Conservation (phyloP, 2,329 filamentous ascomycete genomes). For the Ophioceras dolichostomum region DNA sequence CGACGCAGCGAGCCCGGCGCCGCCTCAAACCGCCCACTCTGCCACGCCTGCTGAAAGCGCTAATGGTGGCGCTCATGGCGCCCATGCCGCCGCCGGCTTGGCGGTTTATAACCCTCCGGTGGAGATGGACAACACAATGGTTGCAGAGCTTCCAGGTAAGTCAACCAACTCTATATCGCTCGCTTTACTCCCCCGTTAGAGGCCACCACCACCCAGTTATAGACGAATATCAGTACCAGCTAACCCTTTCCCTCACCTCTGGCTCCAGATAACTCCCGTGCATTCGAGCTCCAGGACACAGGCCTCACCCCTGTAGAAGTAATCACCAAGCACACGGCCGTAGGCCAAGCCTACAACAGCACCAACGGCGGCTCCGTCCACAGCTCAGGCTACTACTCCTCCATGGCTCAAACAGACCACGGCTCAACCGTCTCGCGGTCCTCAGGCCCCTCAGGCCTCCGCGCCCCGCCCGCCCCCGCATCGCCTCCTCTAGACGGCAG, state of each 20-base stretch:
- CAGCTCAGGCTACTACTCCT: slow-evolving; percentile 17
- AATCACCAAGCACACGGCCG: slow-evolving; percentile 21
- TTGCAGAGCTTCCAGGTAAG: slow-evolving; percentile 37
- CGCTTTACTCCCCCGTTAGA: not conserved
- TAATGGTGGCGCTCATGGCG: too few species aligned
- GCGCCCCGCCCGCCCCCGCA: slow-evolving; percentile 1
- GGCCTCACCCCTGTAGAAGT: slow-evolving; percentile 25
- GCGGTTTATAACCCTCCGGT: slow-evolving; percentile 5
- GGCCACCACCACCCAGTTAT: not conserved
- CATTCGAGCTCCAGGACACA: slow-evolving; percentile 31
- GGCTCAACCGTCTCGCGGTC: slow-evolving; percentile 14
- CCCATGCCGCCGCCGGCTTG: too few species aligned
- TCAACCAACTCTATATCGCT: not conserved
- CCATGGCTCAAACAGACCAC: slow-evolving; percentile 16
- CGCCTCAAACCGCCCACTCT: not conserved
- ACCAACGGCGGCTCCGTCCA: slow-evolving; percentile 13
- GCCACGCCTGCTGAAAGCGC: too few species aligned
- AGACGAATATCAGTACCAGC: too few species aligned
- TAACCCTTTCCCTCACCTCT: too few species aligned
- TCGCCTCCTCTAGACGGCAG: too few species aligned
- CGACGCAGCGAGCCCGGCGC: slow-evolving; percentile 17
- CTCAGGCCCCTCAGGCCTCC: slow-evolving; percentile 2
- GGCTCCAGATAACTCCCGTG: slow-evolving; percentile 27
- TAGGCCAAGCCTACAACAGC: slow-evolving; percentile 11
- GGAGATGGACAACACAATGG: slow-evolving; percentile 33